Evolutionary conservation across 1,139 yeast species (phyloP), one percentile per base, ranked within the genome.

Genomic region (Magnusiomyces suaveolens): DNA sequence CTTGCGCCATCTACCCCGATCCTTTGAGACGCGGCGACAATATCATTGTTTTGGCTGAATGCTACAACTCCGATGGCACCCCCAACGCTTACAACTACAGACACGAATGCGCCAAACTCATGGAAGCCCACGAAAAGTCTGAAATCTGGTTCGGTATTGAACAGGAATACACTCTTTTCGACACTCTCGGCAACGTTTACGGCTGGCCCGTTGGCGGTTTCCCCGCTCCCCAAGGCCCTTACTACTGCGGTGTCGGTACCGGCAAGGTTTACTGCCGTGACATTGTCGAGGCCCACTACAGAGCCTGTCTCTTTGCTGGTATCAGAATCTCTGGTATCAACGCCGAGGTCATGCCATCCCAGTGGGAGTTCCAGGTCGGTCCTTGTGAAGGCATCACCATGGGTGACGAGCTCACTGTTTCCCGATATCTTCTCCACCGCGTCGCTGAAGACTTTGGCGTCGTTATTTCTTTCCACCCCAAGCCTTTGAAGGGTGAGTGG

Each of bases 221-320:
- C 92, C 98, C 98, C 71, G 98, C 96, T 64, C 98, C 98, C 63
- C 98, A 92, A 78, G 98, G 98, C 64, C 98, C 98, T 60, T 92
- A 90, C 85, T 92, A 92, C 84, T 92, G 98, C 80, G 98, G 98
- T 83, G 98, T 92, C 63, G 98, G 98, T 77, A 82, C 97, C 67
- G 97, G 97, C 69, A 90, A 88, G 78, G 98, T 92, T 60, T 87
- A 84, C 73, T 96, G 97, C 69, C 84, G 98, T 78, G 98, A 92
- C 71, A 89, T 92, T 57, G 90, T 92, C 66, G 98, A 92, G 79
- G 97, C 98, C 59, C 98, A 92, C 78, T 92, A 92, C 85, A 84
- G 95, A 74, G 98, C 98, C 61, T 89, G 97, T 78, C 79, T 92
- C 62, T 85, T 87, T 72, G 83, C 97, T 61, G 97, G 97, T 69